These are phyloP conservation scores for Torulaspora maleeae DNA, from an alignment of 805 yeast genomes.

Conservation along the genomic window DNA sequence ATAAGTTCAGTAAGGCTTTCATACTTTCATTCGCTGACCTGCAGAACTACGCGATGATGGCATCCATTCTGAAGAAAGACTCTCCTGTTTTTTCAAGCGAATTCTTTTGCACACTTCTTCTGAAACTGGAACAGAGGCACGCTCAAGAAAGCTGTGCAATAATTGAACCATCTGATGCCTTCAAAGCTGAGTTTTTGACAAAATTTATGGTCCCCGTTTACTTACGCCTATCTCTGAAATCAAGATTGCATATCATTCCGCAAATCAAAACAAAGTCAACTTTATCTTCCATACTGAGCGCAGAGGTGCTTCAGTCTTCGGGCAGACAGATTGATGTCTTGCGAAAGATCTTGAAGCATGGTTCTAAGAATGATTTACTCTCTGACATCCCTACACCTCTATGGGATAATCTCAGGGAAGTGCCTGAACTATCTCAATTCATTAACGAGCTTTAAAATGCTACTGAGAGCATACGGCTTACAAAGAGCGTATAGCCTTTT, in stretches of 20 bases:
- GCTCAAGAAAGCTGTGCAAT: background rate
- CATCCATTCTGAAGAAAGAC: constrained; percentile 5
- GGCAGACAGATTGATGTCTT: background rate
- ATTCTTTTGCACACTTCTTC: constrained; percentile 7
- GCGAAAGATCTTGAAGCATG: constrained; percentile 5
- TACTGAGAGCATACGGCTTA: background rate
- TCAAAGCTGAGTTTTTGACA: constrained; percentile 5
- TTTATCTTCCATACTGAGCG: background rate
- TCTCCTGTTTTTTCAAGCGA: constrained; percentile 5
- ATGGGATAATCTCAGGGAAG: constrained; percentile 5
- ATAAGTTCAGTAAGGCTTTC: constrained; percentile 11
- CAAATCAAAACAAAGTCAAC: background rate
- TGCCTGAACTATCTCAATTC: constrained; percentile 1
- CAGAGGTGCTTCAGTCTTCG: background rate
- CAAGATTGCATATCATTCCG: background rate
- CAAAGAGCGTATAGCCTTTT: background rate
- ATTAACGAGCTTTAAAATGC: background rate
- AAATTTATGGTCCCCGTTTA: constrained; percentile 10
- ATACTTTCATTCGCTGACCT: constrained; percentile 12
- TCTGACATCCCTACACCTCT: constrained; percentile 1
- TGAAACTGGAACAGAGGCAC: background rate
- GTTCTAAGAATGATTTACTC: constrained; percentile 1
- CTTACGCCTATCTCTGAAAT: constrained; percentile 4
- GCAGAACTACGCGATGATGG: constrained; percentile 16
- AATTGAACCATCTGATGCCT: background rate